Base-by-base conservation (phyloP, 164 flowering plant species). In the Litsea cubeba region DNA sequence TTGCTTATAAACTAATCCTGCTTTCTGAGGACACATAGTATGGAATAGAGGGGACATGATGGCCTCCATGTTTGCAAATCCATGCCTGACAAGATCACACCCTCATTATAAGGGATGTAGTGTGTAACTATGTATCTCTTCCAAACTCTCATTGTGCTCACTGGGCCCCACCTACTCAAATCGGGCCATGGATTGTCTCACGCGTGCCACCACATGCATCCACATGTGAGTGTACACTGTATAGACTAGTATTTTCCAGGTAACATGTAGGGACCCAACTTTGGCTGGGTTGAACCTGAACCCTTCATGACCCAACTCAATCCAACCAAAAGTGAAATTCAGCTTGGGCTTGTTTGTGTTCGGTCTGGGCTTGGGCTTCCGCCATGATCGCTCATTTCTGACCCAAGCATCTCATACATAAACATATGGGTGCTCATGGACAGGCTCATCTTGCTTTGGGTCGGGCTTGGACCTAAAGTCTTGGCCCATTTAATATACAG, bases 31-130 rank as follows among this genome's bases (percentile, higher is more conserved):
- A 79, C 77, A 82, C 51, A 76, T 84, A 67, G 85, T 84, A 81
- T 83, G 85, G 83, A 77, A 78, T 69, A 81, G 80, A 83, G 89
- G 90, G 86, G 75, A 84, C 90, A 88, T 86, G 81, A 85, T 88
- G 89, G 85, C 88, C 85, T 83, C 88, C 88, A 85, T 88, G 89
- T 82, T 87, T 84, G 75, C 85, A 82, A 69, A 75, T 81, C 79
- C 57, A 73, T 84, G 81, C 85, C 81, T 84, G 65, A 73, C 83
- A 81, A 62, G 73, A 78, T 79, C 82, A 82, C 76, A 26, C 23
- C 76, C 68, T 72, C 65, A 22, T 62, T 74, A 77, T 51, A 66
- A 54, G 23, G 66, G n/a, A 54, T 25, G 17, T 30, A 30, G 35
- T 30, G 35, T 30, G 35, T 40, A 54, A 15, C 46, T 50, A 75